A percentile compares a stretch with the other conserved stretches of the same genome.
Conservation (phyloP, 2,329 filamentous ascomycete genomes). For the Hortaea sp. region DNA sequence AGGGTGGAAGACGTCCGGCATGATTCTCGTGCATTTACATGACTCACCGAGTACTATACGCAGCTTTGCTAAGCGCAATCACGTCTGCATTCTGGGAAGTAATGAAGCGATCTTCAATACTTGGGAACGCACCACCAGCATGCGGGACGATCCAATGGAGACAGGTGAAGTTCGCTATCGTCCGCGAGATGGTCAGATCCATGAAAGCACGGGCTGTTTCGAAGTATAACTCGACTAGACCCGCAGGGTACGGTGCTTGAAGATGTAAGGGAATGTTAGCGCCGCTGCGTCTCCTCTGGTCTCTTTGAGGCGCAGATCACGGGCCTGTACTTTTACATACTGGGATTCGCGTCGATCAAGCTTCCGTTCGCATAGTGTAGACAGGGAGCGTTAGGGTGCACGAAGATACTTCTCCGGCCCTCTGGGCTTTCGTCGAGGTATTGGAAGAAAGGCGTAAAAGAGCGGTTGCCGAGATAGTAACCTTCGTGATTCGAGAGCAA, state of each 20-base stretch:
- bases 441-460: constrained; percentile 34
- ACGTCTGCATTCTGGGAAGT: constrained; percentile 19
- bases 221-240: constrained; percentile 40
- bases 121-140: constrained; percentile 32
- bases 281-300: background rate
- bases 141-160: constrained; percentile 39
- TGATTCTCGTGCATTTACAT: background rate
- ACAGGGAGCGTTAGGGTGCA: constrained; percentile 42
- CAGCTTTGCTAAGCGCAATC: constrained; percentile 15
- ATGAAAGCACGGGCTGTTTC: constrained; percentile 37
- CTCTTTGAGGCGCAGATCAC: background rate
- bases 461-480: constrained; percentile 37
- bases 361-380: constrained; percentile 3
- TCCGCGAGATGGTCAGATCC: constrained; percentile 36
- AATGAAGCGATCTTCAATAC: constrained; percentile 32
- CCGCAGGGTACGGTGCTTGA: constrained; percentile 23
- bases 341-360: constrained; percentile 10
- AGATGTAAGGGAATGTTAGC: background rate
- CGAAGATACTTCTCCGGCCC: constrained; percentile 34
- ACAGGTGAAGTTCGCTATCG: constrained; percentile 32
- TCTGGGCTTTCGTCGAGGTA: constrained; percentile 31
- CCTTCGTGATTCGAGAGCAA: constrained; percentile 43
- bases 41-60: background rate
- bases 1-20: background rate
- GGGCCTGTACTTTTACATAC: constrained; percentile 10